Conservation (phyloP, 345 rosid genomes). For the thale cress (Arabidopsis thaliana) region DNA sequence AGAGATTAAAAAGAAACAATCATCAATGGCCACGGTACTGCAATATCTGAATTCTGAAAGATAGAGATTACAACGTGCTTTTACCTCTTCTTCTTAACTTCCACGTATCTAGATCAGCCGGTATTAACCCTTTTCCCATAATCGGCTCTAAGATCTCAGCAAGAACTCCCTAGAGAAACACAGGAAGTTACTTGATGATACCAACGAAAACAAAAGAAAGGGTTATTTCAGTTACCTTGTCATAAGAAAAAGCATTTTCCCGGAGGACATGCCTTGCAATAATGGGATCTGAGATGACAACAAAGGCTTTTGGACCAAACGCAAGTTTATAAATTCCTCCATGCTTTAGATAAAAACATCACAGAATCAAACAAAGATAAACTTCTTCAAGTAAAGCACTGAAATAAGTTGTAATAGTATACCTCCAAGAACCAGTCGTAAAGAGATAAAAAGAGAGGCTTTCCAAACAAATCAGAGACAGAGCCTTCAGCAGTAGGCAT, state of each 20-base stretch:
- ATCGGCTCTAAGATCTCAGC: conserved; percentile 96
- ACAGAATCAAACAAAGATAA: conserved; percentile 19
- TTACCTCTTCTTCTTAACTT: conserved; percentile 94
- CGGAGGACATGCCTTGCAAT: conserved; percentile 84
- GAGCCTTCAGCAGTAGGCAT: conserved; percentile 95
- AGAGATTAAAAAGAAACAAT: conserved; percentile 5
- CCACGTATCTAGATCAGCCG: conserved; percentile 95
- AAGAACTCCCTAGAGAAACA: conserved; percentile 78
- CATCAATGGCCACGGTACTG: conserved; percentile 4
- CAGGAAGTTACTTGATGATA: not conserved
- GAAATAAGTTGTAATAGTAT: not conserved
- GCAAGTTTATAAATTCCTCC: conserved; percentile 96
- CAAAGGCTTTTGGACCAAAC: conserved; percentile 97
- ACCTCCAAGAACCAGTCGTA: conserved; percentile 97
- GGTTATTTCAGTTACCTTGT: conserved; percentile 55
- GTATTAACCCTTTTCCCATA: conserved; percentile 98
- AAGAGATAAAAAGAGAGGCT: conserved; percentile 82
- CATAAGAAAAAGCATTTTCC: conserved; percentile 87
- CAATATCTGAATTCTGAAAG: not conserved
- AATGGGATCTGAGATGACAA: conserved; percentile 92
- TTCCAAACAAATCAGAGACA: conserved; percentile 85
- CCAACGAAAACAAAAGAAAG: not conserved
- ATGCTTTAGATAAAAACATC: conserved; percentile 56
- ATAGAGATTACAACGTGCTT: conserved; percentile 22
- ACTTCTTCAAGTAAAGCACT: conserved; percentile 1